phyloP scores from a whole-genome alignment of 2,329 filamentous ascomycete species.

The Gaeumannomyces sp. region DNA sequence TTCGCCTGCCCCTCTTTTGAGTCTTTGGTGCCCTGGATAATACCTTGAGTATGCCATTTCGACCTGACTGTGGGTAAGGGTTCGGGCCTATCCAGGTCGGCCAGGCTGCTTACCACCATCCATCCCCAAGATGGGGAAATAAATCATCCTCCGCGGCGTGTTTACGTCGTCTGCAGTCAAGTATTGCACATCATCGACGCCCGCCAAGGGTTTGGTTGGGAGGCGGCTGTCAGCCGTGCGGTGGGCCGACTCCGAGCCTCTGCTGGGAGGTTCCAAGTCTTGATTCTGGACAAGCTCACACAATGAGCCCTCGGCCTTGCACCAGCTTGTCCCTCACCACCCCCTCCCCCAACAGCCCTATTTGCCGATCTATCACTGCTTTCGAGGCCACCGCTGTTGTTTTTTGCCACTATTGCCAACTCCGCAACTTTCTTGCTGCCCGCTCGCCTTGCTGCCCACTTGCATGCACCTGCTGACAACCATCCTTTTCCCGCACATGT shows the following conservation, averaged over 20 bases:
- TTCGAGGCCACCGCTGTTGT: neutral
- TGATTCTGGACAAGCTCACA: neutral
- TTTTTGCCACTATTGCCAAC: constrained; percentile 1
- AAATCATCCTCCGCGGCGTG: neutral
- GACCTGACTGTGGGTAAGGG: constrained; percentile 1
- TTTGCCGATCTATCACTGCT: neutral
- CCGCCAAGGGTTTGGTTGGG: neutral
- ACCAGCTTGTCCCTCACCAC: neutral
- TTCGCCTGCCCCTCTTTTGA: neutral
- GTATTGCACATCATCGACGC: neutral
- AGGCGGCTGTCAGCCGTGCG: neutral
- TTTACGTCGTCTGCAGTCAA: neutral
- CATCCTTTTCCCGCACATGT: neutral
- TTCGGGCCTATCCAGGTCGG: neutral
- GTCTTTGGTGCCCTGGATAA: neutral
- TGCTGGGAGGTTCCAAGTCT: neutral
- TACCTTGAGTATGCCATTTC: neutral
- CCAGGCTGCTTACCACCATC: neutral
- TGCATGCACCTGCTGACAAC: neutral
- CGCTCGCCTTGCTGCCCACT: neutral
- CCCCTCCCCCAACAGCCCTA: neutral
- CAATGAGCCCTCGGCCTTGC: neutral
- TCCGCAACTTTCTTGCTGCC: neutral
- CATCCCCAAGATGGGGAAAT: neutral
- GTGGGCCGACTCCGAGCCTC: neutral